These are phyloP conservation scores for Leccinum ochraceum DNA, from an alignment of 768 basidiomycete genomes.

Conservation along the genomic window DNA sequence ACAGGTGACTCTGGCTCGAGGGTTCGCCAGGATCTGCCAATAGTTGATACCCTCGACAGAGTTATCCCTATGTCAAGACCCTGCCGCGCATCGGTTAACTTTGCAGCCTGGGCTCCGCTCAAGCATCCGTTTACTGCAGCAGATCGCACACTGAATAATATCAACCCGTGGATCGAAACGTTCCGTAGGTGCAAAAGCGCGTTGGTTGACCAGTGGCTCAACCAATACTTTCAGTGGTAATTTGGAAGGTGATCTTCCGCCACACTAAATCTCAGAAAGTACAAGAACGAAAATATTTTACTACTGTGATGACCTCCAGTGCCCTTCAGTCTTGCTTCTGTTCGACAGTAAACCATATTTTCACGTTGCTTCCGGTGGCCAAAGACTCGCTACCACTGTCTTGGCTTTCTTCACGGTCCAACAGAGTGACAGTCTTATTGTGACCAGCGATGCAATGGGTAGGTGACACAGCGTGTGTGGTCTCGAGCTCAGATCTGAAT, in stretches of 20 bases:
- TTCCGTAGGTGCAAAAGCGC: not conserved
- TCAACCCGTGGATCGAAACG: not conserved
- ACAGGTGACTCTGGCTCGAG: no score
- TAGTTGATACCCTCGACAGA: not conserved
- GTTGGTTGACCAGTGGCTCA: not conserved
- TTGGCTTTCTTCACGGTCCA: not conserved
- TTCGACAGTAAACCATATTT: not conserved
- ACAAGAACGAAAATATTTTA: not conserved
- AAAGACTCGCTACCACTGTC: not conserved
- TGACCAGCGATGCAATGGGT: not conserved
- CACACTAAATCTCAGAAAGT: not conserved
- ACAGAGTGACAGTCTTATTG: not conserved
- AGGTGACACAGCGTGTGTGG: not conserved
- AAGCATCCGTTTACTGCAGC: not conserved
- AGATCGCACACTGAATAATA: not conserved
- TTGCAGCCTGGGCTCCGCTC: not conserved
- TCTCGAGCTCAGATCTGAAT: not conserved
- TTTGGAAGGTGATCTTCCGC: not conserved
- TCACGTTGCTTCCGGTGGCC: not conserved
- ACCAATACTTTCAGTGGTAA: not conserved
- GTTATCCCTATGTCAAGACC: not conserved
- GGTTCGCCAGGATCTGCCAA: no score
- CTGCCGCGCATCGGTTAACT: no score
- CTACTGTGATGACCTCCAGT: not conserved
- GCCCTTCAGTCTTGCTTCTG: no score